Evolutionary conservation across 345 rosid genomes (phyloP), one percentile per base, ranked within the genome.

Genomic region (Lepidium africanum): DNA sequence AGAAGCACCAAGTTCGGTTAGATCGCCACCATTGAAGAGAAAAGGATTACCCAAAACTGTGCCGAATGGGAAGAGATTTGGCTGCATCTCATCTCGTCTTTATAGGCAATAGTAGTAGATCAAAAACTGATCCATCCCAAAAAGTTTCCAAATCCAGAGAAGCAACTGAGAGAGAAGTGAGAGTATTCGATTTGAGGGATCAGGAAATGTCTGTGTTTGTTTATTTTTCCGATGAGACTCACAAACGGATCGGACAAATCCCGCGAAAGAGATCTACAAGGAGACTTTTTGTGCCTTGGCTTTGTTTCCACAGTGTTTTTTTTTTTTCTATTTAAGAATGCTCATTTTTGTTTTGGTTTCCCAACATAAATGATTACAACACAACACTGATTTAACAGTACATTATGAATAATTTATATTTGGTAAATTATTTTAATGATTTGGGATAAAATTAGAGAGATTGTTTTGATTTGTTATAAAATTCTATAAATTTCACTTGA

Each of bases 11-110:
- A 63, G 23, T 63, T 82, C 92, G 77, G 12, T 63, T 50, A 64
- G 69, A 64, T 64, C 69, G 17, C 58, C 92, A 38, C 76, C 92
- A 86, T 86, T 79, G 72, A 82, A 78, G 49, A 84, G 72, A 43
- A 86, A 86, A 5, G 90, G 86, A 79, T 82, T 87, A 59, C 81
- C 82, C 19, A 88, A 81, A 61, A 76, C 78, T 63, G 74, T 63
- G 54, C 85, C 87, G 63, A 87, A 83, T 58, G 87, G 87, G 80
- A 87, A 87, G 58, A 68, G 81, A 73, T 81, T 86, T 62, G 87
- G 85, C 87, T 90, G 97, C 97, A 90, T 90, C 81, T 89, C 85
- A 86, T 65, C 33, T 63, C 46, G 9, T 59, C 19, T 59, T 56
- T 14, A 16, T 7, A 10, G 32, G 32, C 52, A 19, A 23, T 21